phyloP scores from a whole-genome alignment of 345 rosid species.

The Acer yangbiense region DNA sequence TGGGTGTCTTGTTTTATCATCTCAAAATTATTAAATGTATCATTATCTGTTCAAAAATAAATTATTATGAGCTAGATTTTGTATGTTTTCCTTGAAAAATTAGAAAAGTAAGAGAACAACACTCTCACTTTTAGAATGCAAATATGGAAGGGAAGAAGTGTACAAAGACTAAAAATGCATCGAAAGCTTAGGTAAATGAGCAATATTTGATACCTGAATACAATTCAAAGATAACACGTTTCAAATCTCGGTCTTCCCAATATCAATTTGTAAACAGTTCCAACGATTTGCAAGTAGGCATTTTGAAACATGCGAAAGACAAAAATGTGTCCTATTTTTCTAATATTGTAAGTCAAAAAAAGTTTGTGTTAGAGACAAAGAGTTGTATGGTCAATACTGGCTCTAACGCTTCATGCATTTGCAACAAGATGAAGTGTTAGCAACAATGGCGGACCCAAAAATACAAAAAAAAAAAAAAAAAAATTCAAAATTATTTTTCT shows the following conservation, averaged over 20 bases:
- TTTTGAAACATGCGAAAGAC: too few species aligned
- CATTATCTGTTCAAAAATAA: too few species aligned
- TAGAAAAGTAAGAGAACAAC: too few species aligned
- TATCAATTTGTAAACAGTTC: too few species aligned
- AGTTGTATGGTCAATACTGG: conserved; percentile 27
- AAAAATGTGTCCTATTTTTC: neutral
- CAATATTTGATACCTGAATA: conserved; percentile 39
- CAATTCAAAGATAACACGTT: conserved; percentile 67
- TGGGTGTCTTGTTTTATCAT: too few species aligned
- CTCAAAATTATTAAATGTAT: too few species aligned
- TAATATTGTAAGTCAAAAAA: conserved; percentile 26
- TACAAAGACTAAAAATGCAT: conserved; percentile 42
- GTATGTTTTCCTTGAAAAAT: too few species aligned
- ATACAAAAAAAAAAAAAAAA: too few species aligned
- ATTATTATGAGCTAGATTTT: too few species aligned
- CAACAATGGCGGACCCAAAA: conserved; percentile 6
- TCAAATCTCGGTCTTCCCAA: conserved; percentile 57
- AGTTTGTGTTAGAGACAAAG: conserved; percentile 31
- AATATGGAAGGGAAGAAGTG: conserved; percentile 44
- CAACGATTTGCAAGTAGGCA: too few species aligned
- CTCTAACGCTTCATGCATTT: conserved; percentile 46
- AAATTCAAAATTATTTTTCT: too few species aligned
- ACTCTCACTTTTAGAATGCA: conserved; percentile 7
- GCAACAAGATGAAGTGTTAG: conserved; percentile 62
- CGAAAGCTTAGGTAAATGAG: conserved; percentile 41